phyloP scores from a whole-genome alignment of 768 basidiomycete genomes.

The Psilocybe cyanescens region DNA sequence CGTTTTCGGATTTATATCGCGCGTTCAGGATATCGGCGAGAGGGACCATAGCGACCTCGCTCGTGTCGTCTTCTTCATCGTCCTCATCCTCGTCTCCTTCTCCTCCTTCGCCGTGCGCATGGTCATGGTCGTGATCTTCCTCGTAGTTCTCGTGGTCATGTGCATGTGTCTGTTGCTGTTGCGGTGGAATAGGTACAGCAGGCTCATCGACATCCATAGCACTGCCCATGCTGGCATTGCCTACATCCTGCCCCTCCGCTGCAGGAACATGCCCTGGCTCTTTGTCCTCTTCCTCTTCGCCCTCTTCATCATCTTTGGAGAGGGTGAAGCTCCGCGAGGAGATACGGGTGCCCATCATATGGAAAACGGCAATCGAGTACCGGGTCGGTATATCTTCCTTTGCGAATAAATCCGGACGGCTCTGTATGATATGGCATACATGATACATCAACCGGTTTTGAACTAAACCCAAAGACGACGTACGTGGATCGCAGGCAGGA shows the following conservation, averaged over 20 bases:
- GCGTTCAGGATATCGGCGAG: conserved; percentile 98
- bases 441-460: background rate
- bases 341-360: conserved; percentile 90
- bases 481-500: conserved; percentile 77
- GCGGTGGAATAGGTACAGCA: conserved; percentile 18
- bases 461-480: conserved; percentile 19
- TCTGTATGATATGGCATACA: conserved; percentile 39
- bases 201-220: conserved; percentile 46
- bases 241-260: conserved; percentile 21
- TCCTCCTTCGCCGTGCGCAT: background rate
- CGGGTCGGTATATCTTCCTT: conserved; percentile 41
- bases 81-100: conserved; percentile 34
- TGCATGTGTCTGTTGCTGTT: conserved; percentile 5
- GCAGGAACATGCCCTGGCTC: conserved; percentile 22
- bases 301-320: conserved; percentile 54
- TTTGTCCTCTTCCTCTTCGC: conserved; percentile 32
- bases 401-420: conserved; percentile 74
- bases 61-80: conserved; percentile 43
- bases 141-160: conserved; percentile 13
- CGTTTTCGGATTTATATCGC: conserved; percentile 82
- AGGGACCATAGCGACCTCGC: conserved; percentile 89
- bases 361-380: conserved; percentile 78
- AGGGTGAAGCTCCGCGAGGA: conserved; percentile 92
- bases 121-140: conserved; percentile 9
- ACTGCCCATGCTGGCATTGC: conserved; percentile 37